Conservation (phyloP, 345 rosid species). For the Lenwebbia sp. region DNA sequence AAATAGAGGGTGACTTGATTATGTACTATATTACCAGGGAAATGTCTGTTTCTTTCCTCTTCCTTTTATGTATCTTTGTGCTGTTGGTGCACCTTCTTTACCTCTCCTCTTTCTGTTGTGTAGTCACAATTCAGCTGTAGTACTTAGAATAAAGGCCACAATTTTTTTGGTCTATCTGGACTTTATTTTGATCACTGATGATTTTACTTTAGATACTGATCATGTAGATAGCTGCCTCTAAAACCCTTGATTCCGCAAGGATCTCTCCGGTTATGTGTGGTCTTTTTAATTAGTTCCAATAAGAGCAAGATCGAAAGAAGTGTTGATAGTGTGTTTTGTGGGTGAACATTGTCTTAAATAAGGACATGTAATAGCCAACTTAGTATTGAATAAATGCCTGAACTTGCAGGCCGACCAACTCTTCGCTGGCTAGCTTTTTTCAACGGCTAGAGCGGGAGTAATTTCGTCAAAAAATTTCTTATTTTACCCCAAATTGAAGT, state of each 20-base stretch:
- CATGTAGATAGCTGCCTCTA: background rate
- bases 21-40: background rate
- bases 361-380: too few species aligned
- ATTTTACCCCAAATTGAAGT: too few species aligned
- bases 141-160: background rate
- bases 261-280: background rate
- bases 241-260: background rate
- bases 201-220: background rate
- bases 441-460: too few species aligned
- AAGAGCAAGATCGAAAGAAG: background rate
- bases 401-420: too few species aligned
- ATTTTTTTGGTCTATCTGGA: background rate
- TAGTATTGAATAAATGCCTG: too few species aligned
- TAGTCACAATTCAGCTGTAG: background rate
- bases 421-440: too few species aligned
- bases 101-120: background rate
- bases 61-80: background rate
- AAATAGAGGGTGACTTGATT: background rate
- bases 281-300: background rate
- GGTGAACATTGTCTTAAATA: too few species aligned
- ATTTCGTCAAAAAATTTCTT: too few species aligned
- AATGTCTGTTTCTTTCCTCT: background rate
- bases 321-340: background rate
- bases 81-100: background rate
- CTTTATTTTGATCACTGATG: background rate